Percentiles rank a stretch among this genome's conserved stretches.
Evolutionary conservation across 345 rosid species (phyloP).

Genomic region (Populus pruinosa): DNA sequence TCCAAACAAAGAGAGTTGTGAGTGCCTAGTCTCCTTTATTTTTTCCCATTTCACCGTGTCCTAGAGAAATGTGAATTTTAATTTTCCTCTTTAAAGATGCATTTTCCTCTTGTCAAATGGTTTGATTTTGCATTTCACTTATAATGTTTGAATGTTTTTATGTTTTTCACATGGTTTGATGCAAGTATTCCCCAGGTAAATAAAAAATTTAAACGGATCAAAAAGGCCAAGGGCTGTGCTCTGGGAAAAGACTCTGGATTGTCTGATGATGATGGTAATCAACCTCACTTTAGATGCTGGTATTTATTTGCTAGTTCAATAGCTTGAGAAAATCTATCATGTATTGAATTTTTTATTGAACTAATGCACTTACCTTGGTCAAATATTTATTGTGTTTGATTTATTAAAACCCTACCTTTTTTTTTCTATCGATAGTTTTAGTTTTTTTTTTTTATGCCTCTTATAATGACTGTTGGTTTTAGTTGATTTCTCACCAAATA

Average conservation of each 20-base stretch:
- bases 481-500: neutral
- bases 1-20: neutral
- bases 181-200: neutral
- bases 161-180: neutral
- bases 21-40: neutral
- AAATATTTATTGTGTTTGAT: neutral
- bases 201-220: slow-evolving; percentile 7
- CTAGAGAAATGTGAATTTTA: neutral
- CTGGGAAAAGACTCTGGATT: neutral
- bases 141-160: neutral
- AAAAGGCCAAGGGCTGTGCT: neutral
- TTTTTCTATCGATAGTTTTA: neutral
- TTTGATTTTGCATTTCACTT: neutral
- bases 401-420: neutral
- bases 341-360: too few relatives aligned
- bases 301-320: neutral
- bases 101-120: neutral
- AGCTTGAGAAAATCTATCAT: too few relatives aligned
- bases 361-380: neutral
- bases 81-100: neutral
- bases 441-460: neutral
- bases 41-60: too few relatives aligned
- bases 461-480: neutral
- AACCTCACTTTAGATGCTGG: neutral
- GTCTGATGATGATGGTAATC: neutral